Evolutionary conservation across 2,329 filamentous ascomycete species (phyloP).

Genomic region (Paraconiothyrium brasiliense): DNA sequence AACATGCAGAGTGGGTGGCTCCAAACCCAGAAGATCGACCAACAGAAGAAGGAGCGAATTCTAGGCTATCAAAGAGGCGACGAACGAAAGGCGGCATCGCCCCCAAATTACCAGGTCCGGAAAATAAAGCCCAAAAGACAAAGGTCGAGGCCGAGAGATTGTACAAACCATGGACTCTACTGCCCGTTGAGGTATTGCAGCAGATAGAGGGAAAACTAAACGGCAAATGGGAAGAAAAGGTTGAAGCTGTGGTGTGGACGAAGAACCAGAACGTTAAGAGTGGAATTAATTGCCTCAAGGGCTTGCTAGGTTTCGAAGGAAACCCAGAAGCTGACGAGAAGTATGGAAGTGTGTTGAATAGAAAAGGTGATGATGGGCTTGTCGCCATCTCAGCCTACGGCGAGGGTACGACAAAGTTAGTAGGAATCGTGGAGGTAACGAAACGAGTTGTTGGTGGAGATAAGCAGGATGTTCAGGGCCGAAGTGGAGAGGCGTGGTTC

Average conservation of each 20-base stretch:
- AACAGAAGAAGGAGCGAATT: neutral
- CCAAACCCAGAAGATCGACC: neutral
- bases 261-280: conserved; percentile 25
- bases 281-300: conserved; percentile 23
- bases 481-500: conserved; percentile 20
- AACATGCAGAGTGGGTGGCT: neutral
- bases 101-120: neutral
- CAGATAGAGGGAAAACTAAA: conserved; percentile 4
- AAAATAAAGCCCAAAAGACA: neutral
- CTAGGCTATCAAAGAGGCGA: conserved; percentile 4
- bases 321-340: neutral
- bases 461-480: neutral
- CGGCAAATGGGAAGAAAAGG: conserved; percentile 1
- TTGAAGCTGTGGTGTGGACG: conserved; percentile 20
- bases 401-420: conserved; percentile 24
- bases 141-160: conserved; percentile 19
- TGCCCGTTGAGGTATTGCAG: conserved; percentile 16
- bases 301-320: conserved; percentile 14
- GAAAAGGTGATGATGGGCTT: neutral
- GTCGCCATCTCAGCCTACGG: conserved; percentile 25
- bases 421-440: conserved; percentile 24
- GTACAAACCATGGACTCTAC: conserved; percentile 23
- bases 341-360: neutral
- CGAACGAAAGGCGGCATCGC: neutral
- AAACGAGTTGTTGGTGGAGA: conserved; percentile 18